Conservation (phyloP, 2,329 filamentous ascomycete genomes). For the Verticillium zaregamsianum region DNA sequence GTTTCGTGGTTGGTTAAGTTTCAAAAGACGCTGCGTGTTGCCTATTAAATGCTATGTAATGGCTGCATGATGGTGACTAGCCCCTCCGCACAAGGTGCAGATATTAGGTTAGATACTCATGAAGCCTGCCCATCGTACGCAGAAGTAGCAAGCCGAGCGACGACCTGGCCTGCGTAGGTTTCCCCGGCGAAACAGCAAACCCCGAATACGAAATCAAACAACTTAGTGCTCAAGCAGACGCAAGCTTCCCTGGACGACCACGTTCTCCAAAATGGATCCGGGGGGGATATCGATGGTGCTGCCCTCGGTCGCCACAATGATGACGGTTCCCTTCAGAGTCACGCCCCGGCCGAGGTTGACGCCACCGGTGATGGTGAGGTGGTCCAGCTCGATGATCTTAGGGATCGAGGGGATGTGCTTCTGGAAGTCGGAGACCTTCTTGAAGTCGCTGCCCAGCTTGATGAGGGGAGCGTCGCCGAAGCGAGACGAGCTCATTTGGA, state of each 20-base stretch:
- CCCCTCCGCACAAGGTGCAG: not conserved
- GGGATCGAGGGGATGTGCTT: slow-evolving; percentile 82
- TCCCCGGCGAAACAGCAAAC: not conserved
- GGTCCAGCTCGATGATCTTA: slow-evolving; percentile 87
- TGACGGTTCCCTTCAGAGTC: slow-evolving; percentile 95
- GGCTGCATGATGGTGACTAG: not conserved
- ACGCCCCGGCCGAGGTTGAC: slow-evolving; percentile 96
- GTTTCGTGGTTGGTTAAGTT: not conserved
- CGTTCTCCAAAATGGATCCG: slow-evolving; percentile 96
- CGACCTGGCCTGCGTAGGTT: not conserved
- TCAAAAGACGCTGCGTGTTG: slow-evolving; percentile 1
- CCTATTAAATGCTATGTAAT: slow-evolving; percentile 1
- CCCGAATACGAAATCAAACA: not conserved
- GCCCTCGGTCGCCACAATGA: slow-evolving; percentile 96
- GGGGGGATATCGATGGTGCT: slow-evolving; percentile 97
- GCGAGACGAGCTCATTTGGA: slow-evolving; percentile 92
- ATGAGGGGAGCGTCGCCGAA: slow-evolving; percentile 97
- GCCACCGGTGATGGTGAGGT: slow-evolving; percentile 94
- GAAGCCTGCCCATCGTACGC: not conserved
- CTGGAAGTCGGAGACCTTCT: slow-evolving; percentile 98
- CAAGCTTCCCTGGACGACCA: slow-evolving; percentile 96
- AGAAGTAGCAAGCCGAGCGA: not conserved
- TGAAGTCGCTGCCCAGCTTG: slow-evolving; percentile 98
- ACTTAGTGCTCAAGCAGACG: slow-evolving; percentile 62
- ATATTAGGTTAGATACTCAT: not conserved